Conservation (phyloP, 176 grass and related monocot species). For the Lolium perenne region DNA sequence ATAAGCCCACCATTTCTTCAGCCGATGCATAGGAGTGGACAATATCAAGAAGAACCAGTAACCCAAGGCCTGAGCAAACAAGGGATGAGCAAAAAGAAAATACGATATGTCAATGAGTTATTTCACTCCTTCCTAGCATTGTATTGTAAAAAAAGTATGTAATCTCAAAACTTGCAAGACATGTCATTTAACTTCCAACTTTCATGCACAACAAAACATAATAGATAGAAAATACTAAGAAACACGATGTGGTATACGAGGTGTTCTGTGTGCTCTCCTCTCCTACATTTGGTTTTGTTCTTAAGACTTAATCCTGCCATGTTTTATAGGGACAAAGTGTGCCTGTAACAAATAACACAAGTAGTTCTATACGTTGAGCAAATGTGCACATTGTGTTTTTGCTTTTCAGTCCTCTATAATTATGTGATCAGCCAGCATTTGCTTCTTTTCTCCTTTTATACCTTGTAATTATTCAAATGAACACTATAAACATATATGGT, state of each 20-base stretch:
- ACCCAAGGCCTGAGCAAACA: slow-evolving; percentile 69
- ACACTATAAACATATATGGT: neutral
- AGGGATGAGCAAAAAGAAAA: slow-evolving; percentile 38
- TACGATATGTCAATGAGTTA: neutral
- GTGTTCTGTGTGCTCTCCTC: neutral
- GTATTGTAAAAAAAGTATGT: neutral
- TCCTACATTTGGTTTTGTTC: slow-evolving; percentile 13
- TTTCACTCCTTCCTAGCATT: slow-evolving; percentile 32
- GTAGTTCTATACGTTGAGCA: neutral
- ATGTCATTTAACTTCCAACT: slow-evolving; percentile 18
- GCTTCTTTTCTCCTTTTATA: neutral
- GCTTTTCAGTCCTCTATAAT: neutral
- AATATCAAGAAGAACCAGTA: slow-evolving; percentile 92
- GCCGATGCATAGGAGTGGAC: slow-evolving; percentile 95
- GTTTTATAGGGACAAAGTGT: neutral
- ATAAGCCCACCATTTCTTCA: slow-evolving; percentile 86
- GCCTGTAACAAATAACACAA: slow-evolving; percentile 11
- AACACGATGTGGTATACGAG: neutral
- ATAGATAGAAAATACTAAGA: slow-evolving; percentile 3
- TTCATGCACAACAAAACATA: slow-evolving; percentile 37
- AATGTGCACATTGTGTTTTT: slow-evolving; percentile 11
- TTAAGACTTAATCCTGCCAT: neutral
- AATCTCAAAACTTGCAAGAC: neutral
- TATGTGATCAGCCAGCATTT: slow-evolving; percentile 10
- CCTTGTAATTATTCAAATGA: slow-evolving; percentile 4